Percentiles rank a stretch among this genome's conserved stretches.
These are phyloP conservation scores for Calonectria hawksworthii DNA, from an alignment of 2,329 filamentous ascomycete genomes.

Conservation along the genomic window DNA sequence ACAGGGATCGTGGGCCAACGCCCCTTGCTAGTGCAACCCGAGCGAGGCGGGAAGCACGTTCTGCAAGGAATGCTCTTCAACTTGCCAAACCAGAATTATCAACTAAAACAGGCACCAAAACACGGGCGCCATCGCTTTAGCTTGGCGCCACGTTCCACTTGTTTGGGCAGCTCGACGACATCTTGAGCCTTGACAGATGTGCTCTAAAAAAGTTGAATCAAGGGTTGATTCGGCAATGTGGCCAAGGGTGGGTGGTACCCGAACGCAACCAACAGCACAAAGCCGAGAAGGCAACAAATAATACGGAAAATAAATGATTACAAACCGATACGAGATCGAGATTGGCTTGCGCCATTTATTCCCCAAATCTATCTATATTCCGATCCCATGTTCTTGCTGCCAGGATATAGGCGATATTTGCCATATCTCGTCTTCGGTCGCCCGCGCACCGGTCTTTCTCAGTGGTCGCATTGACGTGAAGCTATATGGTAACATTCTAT, in stretches of 20 bases:
- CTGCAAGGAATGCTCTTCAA: not conserved
- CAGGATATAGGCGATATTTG: not conserved
- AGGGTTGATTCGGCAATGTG: not conserved
- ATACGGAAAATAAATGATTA: not conserved
- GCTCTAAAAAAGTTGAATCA: not conserved
- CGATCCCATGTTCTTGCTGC: not conserved
- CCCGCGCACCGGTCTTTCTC: not conserved
- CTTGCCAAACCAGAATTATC: not conserved
- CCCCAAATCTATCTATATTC: not conserved
- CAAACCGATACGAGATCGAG: not conserved
- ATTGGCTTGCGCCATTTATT: not conserved
- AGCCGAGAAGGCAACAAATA: not conserved
- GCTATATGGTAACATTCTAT: not conserved
- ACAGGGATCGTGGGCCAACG: not conserved
- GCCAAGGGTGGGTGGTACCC: not conserved
- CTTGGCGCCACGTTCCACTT: not conserved
- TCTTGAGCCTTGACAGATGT: slow-evolving; percentile 1
- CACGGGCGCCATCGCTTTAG: not conserved
- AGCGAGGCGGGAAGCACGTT: not conserved
- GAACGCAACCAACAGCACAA: not conserved
- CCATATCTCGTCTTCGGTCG: not conserved
- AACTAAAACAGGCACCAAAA: not conserved
- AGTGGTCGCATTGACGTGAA: not conserved
- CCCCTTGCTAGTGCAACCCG: not conserved
- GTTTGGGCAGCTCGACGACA: not conserved